phyloP scores from a whole-genome alignment of 2,329 filamentous ascomycete genomes.

The Apiospora malaysiana region DNA sequence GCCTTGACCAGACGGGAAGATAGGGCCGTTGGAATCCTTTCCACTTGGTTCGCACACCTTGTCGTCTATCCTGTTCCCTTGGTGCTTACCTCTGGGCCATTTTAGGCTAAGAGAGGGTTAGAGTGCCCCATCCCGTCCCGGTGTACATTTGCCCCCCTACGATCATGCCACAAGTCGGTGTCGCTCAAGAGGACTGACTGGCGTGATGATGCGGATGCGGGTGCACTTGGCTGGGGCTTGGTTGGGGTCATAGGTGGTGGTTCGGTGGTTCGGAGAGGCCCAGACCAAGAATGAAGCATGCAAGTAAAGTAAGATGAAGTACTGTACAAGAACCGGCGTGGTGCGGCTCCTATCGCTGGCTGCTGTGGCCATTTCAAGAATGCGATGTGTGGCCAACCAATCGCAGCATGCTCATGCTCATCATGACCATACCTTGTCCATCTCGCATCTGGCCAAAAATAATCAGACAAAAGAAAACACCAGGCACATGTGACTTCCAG shows the following conservation, averaged over 20 bases:
- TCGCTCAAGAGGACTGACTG: neutral
- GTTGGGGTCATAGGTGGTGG: neutral
- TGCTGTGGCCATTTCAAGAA: neutral
- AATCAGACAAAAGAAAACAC: neutral
- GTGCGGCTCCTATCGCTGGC: neutral
- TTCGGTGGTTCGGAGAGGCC: no score
- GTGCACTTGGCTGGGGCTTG: neutral
- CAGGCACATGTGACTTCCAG: neutral
- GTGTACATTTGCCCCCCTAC: neutral
- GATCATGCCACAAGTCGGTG: neutral
- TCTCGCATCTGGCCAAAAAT: neutral
- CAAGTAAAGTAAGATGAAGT: neutral
- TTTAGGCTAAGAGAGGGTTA: slow-evolving; percentile 17
- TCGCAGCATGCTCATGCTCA: neutral
- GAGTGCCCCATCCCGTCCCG: neutral
- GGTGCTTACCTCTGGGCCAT: neutral
- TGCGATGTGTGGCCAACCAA: neutral
- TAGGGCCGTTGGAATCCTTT: neutral
- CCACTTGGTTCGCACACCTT: neutral
- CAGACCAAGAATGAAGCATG: no score
- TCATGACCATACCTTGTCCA: neutral
- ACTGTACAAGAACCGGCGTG: neutral
- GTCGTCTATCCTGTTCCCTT: neutral
- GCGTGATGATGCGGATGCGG: slow-evolving; percentile 1
- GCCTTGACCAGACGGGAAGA: slow-evolving; percentile 14